A percentile compares a stretch with the other conserved stretches of the same genome.
Conservation (phyloP, 164 flowering plant genomes). For the Stephania japonica region DNA sequence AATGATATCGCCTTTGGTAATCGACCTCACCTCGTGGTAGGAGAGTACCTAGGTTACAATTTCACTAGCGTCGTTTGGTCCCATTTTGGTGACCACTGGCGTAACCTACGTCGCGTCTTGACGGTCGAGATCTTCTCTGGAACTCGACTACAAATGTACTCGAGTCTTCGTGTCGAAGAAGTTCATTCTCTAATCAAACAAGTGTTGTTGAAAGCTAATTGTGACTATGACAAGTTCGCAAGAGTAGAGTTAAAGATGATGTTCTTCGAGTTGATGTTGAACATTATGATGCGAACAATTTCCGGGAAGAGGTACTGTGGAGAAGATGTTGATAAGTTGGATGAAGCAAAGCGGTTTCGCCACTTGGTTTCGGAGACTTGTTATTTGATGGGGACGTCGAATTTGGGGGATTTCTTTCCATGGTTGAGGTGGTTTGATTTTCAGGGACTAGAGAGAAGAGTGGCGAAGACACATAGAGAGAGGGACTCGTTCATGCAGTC, state of each 20-base stretch:
- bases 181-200: not conserved
- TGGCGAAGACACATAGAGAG: slow-evolving; percentile 13
- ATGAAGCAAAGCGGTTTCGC: slow-evolving; percentile 16
- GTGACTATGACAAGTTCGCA: not conserved
- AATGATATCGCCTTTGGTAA: slow-evolving; percentile 13
- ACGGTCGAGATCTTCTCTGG: slow-evolving; percentile 20
- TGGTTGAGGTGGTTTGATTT: slow-evolving; percentile 18
- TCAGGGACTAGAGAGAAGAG: slow-evolving; percentile 12
- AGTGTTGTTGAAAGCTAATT: not conserved
- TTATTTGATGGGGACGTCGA: slow-evolving; percentile 1
- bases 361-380: slow-evolving; percentile 16
- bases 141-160: not conserved
- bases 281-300: slow-evolving; percentile 28
- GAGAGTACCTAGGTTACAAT: slow-evolving; percentile 11
- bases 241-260: slow-evolving; percentile 20
- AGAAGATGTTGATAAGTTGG: slow-evolving; percentile 8
- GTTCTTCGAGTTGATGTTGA: slow-evolving; percentile 21
- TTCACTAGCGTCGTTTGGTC: slow-evolving; percentile 13
- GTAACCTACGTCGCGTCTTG: slow-evolving; percentile 21
- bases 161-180: slow-evolving; percentile 8
- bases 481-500: slow-evolving; percentile 28
- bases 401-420: slow-evolving; percentile 24
- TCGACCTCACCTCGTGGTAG: slow-evolving; percentile 8
- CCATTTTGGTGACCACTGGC: slow-evolving; percentile 18
- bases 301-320: slow-evolving; percentile 32